These are phyloP conservation scores for Lenzites betulinus DNA, from an alignment of 768 basidiomycete species.

Conservation along the genomic window DNA sequence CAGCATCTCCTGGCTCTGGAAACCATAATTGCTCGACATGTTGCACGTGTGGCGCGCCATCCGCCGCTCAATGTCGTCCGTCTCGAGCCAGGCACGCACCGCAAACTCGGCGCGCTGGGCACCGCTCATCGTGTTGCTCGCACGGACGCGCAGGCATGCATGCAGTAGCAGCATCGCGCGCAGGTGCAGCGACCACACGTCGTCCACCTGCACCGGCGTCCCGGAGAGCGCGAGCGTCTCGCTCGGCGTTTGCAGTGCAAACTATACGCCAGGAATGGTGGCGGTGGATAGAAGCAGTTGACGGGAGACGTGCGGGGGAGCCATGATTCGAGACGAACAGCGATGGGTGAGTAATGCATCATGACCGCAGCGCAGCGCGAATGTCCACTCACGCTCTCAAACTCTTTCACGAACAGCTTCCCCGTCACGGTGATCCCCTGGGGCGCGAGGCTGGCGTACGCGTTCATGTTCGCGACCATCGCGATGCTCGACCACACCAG, in stretches of 20 bases:
- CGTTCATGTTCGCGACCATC: slow-evolving; percentile 49
- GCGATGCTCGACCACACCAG: slow-evolving; percentile 12
- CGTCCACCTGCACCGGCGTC: slow-evolving; percentile 22
- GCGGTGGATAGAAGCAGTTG: not conserved
- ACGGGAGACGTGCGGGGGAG: not conserved
- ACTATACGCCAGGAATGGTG: not conserved
- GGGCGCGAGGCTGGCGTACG: slow-evolving; percentile 38
- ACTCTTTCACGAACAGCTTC: slow-evolving; percentile 15
- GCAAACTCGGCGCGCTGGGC: slow-evolving; percentile 18
- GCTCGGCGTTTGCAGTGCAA: slow-evolving; percentile 8
- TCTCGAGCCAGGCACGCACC: slow-evolving; percentile 19
- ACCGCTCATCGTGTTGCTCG: slow-evolving; percentile 1
- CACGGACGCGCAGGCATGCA: slow-evolving; percentile 11
- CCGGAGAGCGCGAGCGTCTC: slow-evolving; percentile 17
- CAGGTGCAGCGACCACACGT: slow-evolving; percentile 13
- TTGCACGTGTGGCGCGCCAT: slow-evolving; percentile 13
- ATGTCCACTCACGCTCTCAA: slow-evolving; percentile 7
- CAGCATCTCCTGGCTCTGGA: slow-evolving; percentile 16
- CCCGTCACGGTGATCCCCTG: not conserved
- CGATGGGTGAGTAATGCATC: too few relatives aligned
- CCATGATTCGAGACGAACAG: too few relatives aligned
- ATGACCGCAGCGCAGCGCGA: too few relatives aligned
- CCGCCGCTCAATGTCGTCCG: slow-evolving; percentile 17
- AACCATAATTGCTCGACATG: slow-evolving; percentile 10
- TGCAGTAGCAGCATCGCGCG: slow-evolving; percentile 19